Evolutionary conservation across 345 rosid genomes (phyloP).

Genomic region (Atalantia buxifolia): DNA sequence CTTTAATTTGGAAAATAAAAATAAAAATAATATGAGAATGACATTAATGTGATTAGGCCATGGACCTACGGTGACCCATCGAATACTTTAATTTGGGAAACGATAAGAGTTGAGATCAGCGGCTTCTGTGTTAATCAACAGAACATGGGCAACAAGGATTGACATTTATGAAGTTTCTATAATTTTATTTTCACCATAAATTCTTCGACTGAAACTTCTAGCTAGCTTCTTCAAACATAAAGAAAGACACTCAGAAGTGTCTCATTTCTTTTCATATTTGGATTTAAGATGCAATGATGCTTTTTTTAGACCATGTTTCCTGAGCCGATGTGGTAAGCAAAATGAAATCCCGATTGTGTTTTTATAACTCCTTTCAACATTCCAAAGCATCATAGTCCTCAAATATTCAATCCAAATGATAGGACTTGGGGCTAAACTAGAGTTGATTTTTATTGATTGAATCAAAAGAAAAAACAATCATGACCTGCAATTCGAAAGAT

Average conservation of each 20-base stretch:
- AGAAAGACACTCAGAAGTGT: not conserved
- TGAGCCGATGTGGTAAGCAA: not conserved
- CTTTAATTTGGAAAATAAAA: not conserved
- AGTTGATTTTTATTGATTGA: too few relatives aligned
- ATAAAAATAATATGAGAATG: not conserved
- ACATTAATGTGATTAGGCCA: conserved; percentile 8
- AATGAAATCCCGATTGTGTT: not conserved
- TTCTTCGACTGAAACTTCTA: not conserved
- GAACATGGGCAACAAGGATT: not conserved
- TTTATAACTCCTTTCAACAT: not conserved
- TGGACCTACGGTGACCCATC: conserved; percentile 10
- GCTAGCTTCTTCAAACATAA: not conserved
- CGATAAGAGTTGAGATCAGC: conserved; percentile 8
- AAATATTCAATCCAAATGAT: not conserved
- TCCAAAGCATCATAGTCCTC: not conserved
- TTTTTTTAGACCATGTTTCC: not conserved
- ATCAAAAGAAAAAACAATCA: too few relatives aligned
- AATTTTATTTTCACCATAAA: not conserved
- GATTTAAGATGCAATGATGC: not conserved
- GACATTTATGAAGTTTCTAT: not conserved
- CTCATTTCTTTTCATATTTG: not conserved
- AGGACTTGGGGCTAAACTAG: too few relatives aligned
- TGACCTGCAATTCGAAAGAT: too few relatives aligned
- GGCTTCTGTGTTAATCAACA: conserved; percentile 2
- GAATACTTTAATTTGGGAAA: conserved; percentile 8